Evolutionary conservation across 1,284 basidiomycete species (phyloP).

Genomic region (Fomitopsis palustris): DNA sequence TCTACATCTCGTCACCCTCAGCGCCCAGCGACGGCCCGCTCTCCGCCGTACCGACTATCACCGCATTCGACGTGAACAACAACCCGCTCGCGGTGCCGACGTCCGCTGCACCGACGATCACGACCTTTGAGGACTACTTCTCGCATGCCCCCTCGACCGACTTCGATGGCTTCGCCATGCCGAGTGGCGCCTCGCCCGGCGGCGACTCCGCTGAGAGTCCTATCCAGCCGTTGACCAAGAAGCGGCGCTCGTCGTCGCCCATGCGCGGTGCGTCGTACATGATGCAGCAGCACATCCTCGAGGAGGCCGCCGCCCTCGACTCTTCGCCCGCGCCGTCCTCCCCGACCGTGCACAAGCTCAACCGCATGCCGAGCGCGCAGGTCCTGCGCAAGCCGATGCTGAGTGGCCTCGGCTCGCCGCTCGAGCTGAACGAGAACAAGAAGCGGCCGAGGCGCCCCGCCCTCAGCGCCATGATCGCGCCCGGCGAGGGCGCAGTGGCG

Average conservation of each 20-base stretch:
- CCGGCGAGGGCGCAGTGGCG: slow-evolving; percentile 35
- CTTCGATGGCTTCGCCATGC: background rate
- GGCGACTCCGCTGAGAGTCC: slow-evolving; percentile 30
- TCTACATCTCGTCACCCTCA: slow-evolving; percentile 19
- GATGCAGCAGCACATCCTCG: slow-evolving; percentile 24
- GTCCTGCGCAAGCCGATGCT: slow-evolving; percentile 54
- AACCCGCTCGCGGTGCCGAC: slow-evolving; percentile 33
- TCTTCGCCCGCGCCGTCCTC: slow-evolving; percentile 62
- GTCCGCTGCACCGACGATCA: slow-evolving; percentile 50
- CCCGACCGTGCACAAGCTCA: slow-evolving; percentile 61
- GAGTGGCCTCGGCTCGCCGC: slow-evolving; percentile 55
- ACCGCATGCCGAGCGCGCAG: slow-evolving; percentile 49
- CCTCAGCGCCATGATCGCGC: slow-evolving; percentile 57
- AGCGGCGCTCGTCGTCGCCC: slow-evolving; percentile 69
- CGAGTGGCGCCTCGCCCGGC: background rate
- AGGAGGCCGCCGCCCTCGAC: slow-evolving; percentile 26
- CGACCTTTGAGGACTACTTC: slow-evolving; percentile 57
- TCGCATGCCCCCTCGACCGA: slow-evolving; percentile 52
- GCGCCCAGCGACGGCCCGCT: slow-evolving; percentile 23
- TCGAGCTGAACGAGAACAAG: slow-evolving; percentile 39
- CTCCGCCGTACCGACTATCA: slow-evolving; percentile 27
- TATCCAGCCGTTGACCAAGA: slow-evolving; percentile 48
- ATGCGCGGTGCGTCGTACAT: slow-evolving; percentile 38
- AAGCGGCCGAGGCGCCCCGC: slow-evolving; percentile 63
- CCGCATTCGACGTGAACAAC: slow-evolving; percentile 25